phyloP scores from a whole-genome alignment of 345 rosid genomes.

The Pistacia integerrima region DNA sequence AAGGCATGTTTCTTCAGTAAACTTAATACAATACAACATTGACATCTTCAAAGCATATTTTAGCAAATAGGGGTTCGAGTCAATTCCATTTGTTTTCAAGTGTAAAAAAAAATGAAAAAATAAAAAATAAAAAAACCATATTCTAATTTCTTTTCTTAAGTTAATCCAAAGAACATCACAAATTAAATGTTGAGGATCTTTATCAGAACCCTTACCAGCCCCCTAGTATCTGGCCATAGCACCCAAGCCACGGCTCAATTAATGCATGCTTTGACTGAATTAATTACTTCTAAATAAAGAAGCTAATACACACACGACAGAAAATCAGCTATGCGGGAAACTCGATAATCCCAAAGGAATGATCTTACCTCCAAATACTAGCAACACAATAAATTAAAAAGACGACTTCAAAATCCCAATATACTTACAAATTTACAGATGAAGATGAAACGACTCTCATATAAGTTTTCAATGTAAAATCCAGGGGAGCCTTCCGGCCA shows the following conservation, averaged over 20 bases:
- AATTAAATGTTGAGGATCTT: no score
- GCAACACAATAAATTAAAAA: conserved; percentile 15
- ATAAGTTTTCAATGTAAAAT: conserved; percentile 82
- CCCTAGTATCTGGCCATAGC: neutral
- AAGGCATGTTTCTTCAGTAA: neutral
- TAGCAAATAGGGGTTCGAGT: neutral
- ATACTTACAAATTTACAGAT: conserved; percentile 68
- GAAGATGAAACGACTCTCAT: conserved; percentile 60
- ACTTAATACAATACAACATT: neutral
- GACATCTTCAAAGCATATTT: neutral
- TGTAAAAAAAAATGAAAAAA: no score
- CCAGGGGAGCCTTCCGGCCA: conserved; percentile 74
- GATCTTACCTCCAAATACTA: conserved; percentile 6
- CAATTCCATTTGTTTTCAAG: neutral
- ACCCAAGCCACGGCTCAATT: no score
- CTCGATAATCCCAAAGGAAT: neutral
- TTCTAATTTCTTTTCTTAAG: no score
- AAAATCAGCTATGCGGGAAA: no score
- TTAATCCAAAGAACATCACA: neutral
- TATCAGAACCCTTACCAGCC: neutral
- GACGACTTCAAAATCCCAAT: conserved; percentile 14
- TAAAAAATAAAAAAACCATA: no score
- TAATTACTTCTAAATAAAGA: neutral
- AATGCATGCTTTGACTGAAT: neutral
- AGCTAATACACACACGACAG: neutral